These are phyloP conservation scores for Candida pseudocylindracea DNA, from an alignment of 1,139 yeast species.

Conservation along the genomic window DNA sequence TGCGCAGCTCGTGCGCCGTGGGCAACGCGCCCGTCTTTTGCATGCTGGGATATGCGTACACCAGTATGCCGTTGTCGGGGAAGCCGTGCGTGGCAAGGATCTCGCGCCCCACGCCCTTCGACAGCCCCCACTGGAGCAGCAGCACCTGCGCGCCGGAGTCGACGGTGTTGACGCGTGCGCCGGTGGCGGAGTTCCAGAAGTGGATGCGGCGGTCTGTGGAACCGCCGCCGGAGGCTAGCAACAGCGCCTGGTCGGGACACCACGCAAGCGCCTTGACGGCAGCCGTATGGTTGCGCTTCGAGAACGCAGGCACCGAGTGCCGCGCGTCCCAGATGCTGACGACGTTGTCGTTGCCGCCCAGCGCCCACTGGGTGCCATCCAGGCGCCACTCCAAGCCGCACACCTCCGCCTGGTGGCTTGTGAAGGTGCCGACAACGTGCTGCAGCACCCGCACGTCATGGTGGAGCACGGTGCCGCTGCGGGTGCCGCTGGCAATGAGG, in stretches of 20 bases:
- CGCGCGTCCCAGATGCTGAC: conserved; percentile 94
- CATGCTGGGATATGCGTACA: conserved; percentile 72
- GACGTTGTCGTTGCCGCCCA: conserved; percentile 89
- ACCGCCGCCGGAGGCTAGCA: conserved; percentile 94
- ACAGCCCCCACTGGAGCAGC: conserved; percentile 77
- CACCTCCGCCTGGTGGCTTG: conserved; percentile 61
- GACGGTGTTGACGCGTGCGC: conserved; percentile 66
- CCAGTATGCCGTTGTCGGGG: conserved; percentile 67
- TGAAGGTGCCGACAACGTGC: conserved; percentile 42
- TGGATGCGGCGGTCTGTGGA: conserved; percentile 76
- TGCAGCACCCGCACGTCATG: conserved; percentile 83
- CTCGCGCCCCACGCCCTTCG: conserved; percentile 54
- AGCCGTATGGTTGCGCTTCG: conserved; percentile 67
- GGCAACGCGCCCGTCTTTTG: conserved; percentile 77
- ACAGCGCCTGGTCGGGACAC: conserved; percentile 74
- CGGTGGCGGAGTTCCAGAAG: conserved; percentile 91
- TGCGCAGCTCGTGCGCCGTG: conserved; percentile 80
- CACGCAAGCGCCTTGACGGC: conserved; percentile 93
- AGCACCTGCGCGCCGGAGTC: conserved; percentile 91
- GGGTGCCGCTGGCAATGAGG: conserved; percentile 59
- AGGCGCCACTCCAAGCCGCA: conserved; percentile 79
- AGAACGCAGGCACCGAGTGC: conserved; percentile 22
- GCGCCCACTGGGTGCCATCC: conserved; percentile 73
- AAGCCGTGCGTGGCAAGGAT: conserved; percentile 89
- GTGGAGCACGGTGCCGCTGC: conserved; percentile 67